Evolutionary conservation across 495 filamentous ascomycete genomes (phyloP).

Genomic region (Penicillium salamii): DNA sequence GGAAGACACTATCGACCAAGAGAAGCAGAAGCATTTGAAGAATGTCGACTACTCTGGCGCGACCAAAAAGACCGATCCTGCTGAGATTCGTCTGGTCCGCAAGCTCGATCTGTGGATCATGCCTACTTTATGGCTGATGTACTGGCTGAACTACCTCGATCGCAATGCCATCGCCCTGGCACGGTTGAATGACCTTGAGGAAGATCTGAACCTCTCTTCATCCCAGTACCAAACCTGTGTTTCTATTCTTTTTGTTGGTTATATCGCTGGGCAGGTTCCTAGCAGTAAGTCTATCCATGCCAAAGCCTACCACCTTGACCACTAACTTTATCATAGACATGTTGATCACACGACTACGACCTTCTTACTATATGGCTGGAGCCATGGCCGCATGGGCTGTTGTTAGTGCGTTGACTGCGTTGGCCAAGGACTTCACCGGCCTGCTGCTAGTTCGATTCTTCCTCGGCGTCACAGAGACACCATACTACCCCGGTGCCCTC

Average conservation of each 20-base stretch:
- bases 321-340: conserved; percentile 50
- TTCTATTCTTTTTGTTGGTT: conserved; percentile 52
- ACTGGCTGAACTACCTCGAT: conserved; percentile 48
- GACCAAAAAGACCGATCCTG: conserved; percentile 35
- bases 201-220: conserved; percentile 38
- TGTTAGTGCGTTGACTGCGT: conserved; percentile 41
- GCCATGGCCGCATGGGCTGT: conserved; percentile 48
- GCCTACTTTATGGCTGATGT: conserved; percentile 48
- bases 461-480: conserved; percentile 46
- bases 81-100: conserved; percentile 43
- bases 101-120: conserved; percentile 49
- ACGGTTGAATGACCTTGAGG: conserved; percentile 34
- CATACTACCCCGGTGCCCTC: conserved; percentile 44
- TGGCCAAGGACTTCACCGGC: conserved; percentile 38
- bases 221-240: conserved; percentile 51
- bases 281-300: conserved; percentile 26
- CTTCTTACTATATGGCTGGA: conserved; percentile 26
- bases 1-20: conserved; percentile 6
- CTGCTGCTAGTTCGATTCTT: conserved; percentile 35
- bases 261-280: conserved; percentile 19
- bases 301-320: not conserved
- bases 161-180: conserved; percentile 33
- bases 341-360: conserved; percentile 40
- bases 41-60: conserved; percentile 39
- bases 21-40: conserved; percentile 5